A percentile compares a stretch with the other conserved stretches of the same genome.
Conservation (phyloP, 2,329 filamentous ascomycete genomes). For the Teratosphaeria pseudoeucalypti region DNA sequence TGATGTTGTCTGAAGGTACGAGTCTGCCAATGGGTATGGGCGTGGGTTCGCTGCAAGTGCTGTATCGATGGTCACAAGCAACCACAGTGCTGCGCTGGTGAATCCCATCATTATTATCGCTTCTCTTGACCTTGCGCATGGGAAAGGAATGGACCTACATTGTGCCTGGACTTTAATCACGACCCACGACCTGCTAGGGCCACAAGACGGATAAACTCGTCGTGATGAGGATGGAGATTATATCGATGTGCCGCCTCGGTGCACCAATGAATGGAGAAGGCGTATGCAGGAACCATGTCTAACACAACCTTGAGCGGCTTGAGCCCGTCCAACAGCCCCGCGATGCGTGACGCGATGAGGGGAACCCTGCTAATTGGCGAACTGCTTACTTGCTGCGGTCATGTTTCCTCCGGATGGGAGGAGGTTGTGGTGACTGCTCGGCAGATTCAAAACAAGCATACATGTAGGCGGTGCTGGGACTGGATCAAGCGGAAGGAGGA, state of each 20-base stretch:
- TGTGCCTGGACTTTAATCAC: neutral
- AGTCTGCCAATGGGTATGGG: conserved; percentile 10
- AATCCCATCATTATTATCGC: neutral
- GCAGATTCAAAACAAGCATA: too few relatives aligned
- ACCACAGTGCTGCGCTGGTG: neutral
- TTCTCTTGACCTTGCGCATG: neutral
- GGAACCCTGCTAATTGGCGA: neutral
- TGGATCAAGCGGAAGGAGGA: too few relatives aligned
- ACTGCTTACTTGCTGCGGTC: neutral
- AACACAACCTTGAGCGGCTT: neutral
- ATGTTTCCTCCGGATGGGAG: neutral
- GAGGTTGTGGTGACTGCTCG: too few relatives aligned
- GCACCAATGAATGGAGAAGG: neutral
- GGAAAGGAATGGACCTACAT: neutral
- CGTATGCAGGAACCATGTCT: neutral
- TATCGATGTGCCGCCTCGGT: neutral
- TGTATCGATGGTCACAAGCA: neutral
- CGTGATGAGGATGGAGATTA: neutral
- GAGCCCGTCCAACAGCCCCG: neutral
- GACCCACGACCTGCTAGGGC: neutral
- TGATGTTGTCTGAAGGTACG: conserved; percentile 8
- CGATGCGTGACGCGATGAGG: neutral
- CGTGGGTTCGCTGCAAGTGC: conserved; percentile 1
- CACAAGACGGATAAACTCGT: neutral
- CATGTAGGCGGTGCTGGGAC: too few relatives aligned